A percentile compares a stretch with the other conserved stretches of the same genome.
These are phyloP conservation scores for Ophiocordyceps camponoti-leonardi DNA, from an alignment of 2,329 filamentous ascomycete species.

Conservation along the genomic window DNA sequence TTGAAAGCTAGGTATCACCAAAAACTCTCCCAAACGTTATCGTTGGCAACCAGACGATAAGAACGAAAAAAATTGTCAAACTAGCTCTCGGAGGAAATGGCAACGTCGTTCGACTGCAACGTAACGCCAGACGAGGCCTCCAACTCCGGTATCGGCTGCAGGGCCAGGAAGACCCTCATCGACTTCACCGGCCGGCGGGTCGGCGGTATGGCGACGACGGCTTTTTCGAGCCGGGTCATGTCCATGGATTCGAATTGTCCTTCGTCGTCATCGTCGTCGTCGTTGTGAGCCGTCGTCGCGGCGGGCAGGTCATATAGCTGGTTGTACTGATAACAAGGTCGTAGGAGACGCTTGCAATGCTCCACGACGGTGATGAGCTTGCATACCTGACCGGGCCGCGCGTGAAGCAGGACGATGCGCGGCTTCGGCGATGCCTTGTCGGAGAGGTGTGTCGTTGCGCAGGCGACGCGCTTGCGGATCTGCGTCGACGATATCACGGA, in stretches of 20 bases:
- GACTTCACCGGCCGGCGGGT: conserved; percentile 29
- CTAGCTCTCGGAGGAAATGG: background rate
- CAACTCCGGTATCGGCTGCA: conserved; percentile 35
- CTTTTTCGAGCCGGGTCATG: conserved; percentile 35
- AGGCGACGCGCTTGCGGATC: conserved; percentile 36
- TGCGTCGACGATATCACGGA: conserved; percentile 42
- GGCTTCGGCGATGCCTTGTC: conserved; percentile 5
- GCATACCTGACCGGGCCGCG: conserved; percentile 31
- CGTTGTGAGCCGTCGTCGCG: conserved; percentile 15
- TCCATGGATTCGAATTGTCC: conserved; percentile 43
- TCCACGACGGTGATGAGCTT: conserved; percentile 56
- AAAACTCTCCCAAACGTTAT: background rate
- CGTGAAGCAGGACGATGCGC: conserved; percentile 29
- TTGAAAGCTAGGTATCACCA: background rate
- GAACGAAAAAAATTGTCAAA: background rate
- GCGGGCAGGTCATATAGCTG: conserved; percentile 30
- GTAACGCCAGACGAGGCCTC: conserved; percentile 28
- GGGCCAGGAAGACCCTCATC: conserved; percentile 43
- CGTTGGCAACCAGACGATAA: background rate
- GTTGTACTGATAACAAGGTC: conserved; percentile 39
- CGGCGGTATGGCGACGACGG: conserved; percentile 28
- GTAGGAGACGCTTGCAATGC: conserved; percentile 41
- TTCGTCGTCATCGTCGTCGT: conserved; percentile 27
- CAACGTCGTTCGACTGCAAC: conserved; percentile 23
- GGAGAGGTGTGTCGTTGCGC: conserved; percentile 25